A percentile compares a stretch with the other conserved stretches of the same genome.
These are phyloP conservation scores for Magnaporthiopsis incrustans DNA, from an alignment of 2,329 filamentous ascomycete species.

Conservation along the genomic window DNA sequence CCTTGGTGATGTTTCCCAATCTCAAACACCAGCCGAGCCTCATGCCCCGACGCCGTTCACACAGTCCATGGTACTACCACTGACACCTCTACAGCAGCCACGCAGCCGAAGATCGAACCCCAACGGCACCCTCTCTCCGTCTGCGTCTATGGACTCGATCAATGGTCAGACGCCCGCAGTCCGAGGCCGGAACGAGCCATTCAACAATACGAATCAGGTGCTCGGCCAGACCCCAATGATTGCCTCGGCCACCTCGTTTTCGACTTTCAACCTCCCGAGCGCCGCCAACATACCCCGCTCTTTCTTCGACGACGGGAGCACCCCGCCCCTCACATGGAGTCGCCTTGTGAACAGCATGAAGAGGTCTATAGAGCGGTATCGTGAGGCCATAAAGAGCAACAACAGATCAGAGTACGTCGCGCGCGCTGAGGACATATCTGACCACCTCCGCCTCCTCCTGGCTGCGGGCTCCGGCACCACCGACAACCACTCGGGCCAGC, in stretches of 20 bases:
- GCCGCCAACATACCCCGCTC: conserved; percentile 62
- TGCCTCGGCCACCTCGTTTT: conserved; percentile 55
- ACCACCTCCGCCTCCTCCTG: conserved; percentile 87
- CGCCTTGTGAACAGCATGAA: conserved; percentile 89
- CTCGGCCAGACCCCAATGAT: conserved; percentile 39
- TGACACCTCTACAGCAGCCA: conserved; percentile 29
- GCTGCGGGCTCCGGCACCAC: conserved; percentile 94
- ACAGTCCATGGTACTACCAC: not conserved
- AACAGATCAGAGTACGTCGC: conserved; percentile 86
- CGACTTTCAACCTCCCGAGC: conserved; percentile 48
- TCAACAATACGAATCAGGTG: conserved; percentile 36
- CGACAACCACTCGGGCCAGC: conserved; percentile 96
- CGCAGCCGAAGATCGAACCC: conserved; percentile 57
- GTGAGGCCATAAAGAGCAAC: conserved; percentile 76
- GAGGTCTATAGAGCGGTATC: conserved; percentile 78
- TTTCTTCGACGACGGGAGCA: conserved; percentile 85
- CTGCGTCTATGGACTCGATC: conserved; percentile 86
- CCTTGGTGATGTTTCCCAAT: not conserved
- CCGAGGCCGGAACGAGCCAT: conserved; percentile 49
- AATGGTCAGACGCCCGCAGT: conserved; percentile 57
- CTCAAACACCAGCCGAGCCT: not conserved
- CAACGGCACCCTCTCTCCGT: conserved; percentile 68
- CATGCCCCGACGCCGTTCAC: not conserved
- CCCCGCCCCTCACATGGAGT: conserved; percentile 79
- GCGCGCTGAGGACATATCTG: conserved; percentile 94